Evolutionary conservation across 495 filamentous ascomycete genomes (phyloP), one percentile per base, ranked within the genome.

Genomic region (Xylaria bambusicola): DNA sequence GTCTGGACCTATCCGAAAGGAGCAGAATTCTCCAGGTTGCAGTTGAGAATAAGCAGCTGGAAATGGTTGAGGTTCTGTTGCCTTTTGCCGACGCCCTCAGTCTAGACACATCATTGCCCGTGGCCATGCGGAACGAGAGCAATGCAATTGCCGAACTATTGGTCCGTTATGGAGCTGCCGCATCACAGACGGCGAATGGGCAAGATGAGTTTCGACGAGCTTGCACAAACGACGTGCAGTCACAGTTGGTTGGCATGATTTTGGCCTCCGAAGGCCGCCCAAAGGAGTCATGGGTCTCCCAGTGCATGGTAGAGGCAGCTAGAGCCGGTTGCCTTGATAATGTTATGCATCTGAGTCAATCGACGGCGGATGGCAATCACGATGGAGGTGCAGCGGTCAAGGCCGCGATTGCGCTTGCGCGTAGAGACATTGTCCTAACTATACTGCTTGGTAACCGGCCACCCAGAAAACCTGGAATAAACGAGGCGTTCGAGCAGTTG

Each of bases 21-120:
- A 76, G 75, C 57, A 68, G 73, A 17, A 62, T 80, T 2, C 61
- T 81, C 33, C 71, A 76, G 26, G 76, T 71, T 38, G 78, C 78
- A 6, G 72, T 80, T 42, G 64, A 75, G 54, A 78, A 76, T 41
- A 68, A 66, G 1, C 77, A 80, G 17, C 35, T 61, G 21, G 77
- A 81, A 36, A 81, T 81, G 78, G 68, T 81, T 29, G 70, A 77
- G 38, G 69, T 81, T 13, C 62, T 81, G 27, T 65, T 74, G 18
- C 72, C 71, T 7, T 69, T 78, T 38, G 75, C 77, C 26, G 77
- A 80, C 56, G 58, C 67, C 9, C 18, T 72, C 23, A 70, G 71
- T 24, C 65, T 80, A 45, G 71, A 79, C 55, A 60, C 63, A 0
- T 69, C 75, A 12, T 61, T 81, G 44, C 73, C 75, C 0, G 48